phyloP scores from a whole-genome alignment of 257 asterid species.

The Solanum microdontum region DNA sequence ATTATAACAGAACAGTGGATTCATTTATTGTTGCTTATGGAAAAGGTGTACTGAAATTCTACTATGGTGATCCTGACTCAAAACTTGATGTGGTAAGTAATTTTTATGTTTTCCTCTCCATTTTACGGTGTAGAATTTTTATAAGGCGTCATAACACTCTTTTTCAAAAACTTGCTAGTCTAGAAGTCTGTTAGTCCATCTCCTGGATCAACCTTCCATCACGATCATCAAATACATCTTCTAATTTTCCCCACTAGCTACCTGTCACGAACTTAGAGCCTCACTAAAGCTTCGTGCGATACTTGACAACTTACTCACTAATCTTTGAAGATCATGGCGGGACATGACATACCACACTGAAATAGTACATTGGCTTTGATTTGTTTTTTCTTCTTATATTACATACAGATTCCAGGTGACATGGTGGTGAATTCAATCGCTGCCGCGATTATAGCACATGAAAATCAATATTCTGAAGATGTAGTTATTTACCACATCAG shows the following conservation, averaged over 20 bases:
- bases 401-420: neutral
- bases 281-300: no score
- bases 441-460: neutral
- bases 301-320: no score
- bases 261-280: no score
- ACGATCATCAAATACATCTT: neutral
- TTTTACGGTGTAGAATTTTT: neutral
- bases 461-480: neutral
- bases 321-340: no score
- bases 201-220: neutral
- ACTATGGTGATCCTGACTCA: constrained; percentile 38
- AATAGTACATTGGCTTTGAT: neutral
- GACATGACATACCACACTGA: neutral
- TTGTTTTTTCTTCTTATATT: neutral
- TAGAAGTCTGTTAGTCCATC: neutral
- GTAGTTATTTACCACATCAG: constrained; percentile 39
- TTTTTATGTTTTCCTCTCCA: neutral
- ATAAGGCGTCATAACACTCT: neutral
- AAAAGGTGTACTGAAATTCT: constrained; percentile 29
- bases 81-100: constrained; percentile 29
- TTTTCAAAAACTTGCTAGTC: neutral
- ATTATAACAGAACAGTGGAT: neutral
- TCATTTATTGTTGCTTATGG: constrained; percentile 19
- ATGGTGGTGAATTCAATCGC: neutral
- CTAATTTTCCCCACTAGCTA: neutral